Conservation (phyloP, 2,329 filamentous ascomycete species). For the Boeremia lycopersici region DNA sequence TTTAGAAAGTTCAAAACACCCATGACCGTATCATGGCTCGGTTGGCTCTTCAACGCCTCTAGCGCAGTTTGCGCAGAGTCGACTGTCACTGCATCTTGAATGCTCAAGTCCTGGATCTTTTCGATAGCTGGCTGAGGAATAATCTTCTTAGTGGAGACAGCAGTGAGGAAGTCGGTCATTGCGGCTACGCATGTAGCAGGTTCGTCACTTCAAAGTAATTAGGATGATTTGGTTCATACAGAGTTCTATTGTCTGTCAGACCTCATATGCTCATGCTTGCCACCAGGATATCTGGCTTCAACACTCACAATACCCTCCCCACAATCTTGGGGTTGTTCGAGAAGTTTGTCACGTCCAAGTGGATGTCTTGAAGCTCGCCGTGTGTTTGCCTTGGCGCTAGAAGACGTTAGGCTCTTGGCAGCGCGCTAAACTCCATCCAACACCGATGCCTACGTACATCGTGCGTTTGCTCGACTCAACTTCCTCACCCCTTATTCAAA, state of each 20-base stretch:
- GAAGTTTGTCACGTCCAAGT: background rate
- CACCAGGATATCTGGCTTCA: background rate
- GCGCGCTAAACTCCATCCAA: slow-evolving; percentile 22
- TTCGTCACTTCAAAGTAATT: background rate
- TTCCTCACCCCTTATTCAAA: slow-evolving; percentile 11
- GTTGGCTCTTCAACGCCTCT: slow-evolving; percentile 66
- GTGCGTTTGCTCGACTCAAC: slow-evolving; percentile 21
- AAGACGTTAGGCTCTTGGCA: slow-evolving; percentile 33
- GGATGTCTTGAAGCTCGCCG: slow-evolving; percentile 5
- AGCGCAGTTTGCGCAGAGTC: slow-evolving; percentile 58
- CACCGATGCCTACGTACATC: slow-evolving; percentile 34
- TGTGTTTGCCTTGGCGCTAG: slow-evolving; percentile 23
- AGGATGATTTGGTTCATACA: background rate
- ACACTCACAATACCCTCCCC: background rate
- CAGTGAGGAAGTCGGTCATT: slow-evolving; percentile 59
- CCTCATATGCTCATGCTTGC: background rate
- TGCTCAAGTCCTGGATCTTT: slow-evolving; percentile 19
- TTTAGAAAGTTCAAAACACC: slow-evolving; percentile 61
- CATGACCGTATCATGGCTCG: slow-evolving; percentile 63
- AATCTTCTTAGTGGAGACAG: slow-evolving; percentile 50
- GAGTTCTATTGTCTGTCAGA: background rate
- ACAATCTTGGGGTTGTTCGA: background rate
- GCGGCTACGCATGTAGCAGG: background rate
- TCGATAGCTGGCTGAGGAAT: slow-evolving; percentile 24
- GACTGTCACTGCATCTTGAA: slow-evolving; percentile 23